Base-by-base conservation (phyloP, 495 filamentous ascomycete genomes). In the Trichoderma parareesei region DNA sequence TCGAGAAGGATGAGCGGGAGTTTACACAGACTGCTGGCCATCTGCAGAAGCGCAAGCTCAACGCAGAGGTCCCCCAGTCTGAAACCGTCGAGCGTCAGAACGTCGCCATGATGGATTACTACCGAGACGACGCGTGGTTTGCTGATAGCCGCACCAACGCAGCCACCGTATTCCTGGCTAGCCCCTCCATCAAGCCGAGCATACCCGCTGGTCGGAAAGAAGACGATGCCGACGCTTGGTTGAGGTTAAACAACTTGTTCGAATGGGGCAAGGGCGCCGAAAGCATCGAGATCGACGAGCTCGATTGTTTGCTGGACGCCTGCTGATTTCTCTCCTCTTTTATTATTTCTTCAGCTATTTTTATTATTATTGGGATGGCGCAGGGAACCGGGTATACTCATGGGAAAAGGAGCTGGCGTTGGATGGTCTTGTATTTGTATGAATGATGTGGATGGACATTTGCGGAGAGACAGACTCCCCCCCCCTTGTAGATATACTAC, bases 1-100 rank as follows among this genome's bases (percentile, higher is more conserved):
- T 98, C 38, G 94, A 98, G 78, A 89, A 90, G 67, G 94, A 98
- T 68, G 94, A 98, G 78, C 90, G 88, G 70, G 94, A 98, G 76
- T 98, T 98, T 71, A 97, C 91, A 4, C 91, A 93, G 76, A 97
- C 93, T 6, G 94, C 94, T 9, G 87, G 88, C 70, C 88, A 86
- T 53, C 84, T 97, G 74, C 91, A 91, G 69, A 89, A 89, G 77
- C 84, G 90, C 65, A 90, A 83, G 65, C 78, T 82, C 65, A 83
- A 75, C 68, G 80, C 78, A 53, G 82, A 82, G 55, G 65, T 75
- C 64, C 78, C 78, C 35, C 71, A 71, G 40, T 67, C 69, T 20
- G 76, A 78, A 61, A 77, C 80, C n/a, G 42, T 33, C 14, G 41
- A 46, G 42, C 60, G 60, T 38, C 53, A 57, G 11, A 61, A n/a